Percentiles rank a stretch among this genome's conserved stretches.
phyloP scores from a whole-genome alignment of 345 rosid species.

The Gossypium rotundifolium region DNA sequence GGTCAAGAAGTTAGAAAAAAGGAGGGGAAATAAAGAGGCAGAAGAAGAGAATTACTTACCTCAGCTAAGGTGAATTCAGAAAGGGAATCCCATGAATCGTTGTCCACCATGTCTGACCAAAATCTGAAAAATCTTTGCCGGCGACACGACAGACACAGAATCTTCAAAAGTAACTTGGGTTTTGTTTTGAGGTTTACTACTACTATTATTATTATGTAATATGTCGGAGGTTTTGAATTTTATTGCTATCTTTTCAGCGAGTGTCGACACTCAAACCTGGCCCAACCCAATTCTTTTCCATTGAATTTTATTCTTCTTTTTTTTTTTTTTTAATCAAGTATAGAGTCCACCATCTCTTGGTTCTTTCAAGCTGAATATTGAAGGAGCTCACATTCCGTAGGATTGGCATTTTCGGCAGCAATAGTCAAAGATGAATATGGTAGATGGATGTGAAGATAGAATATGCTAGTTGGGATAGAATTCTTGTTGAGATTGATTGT shows the following conservation, averaged over 20 bases:
- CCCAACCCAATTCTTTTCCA: background rate
- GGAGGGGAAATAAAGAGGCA: background rate
- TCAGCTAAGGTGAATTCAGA: conserved; percentile 34
- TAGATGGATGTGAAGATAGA: no score
- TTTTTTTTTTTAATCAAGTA: no score
- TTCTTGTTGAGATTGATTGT: no score
- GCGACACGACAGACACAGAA: background rate
- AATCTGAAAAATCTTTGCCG: background rate
- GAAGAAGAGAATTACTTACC: conserved; percentile 18
- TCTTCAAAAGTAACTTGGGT: background rate
- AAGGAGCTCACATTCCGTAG: no score
- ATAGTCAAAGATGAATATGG: no score
- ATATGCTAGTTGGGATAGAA: no score
- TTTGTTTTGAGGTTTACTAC: background rate
- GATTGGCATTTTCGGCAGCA: no score
- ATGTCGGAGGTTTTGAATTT: background rate
- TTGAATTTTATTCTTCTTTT: no score
- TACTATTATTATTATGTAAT: background rate
- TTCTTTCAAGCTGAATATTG: no score
- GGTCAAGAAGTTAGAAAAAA: background rate
- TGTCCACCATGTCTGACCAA: conserved; percentile 12
- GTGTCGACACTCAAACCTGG: background rate
- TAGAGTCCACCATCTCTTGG: no score
- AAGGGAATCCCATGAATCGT: conserved; percentile 26
- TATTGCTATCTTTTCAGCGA: background rate